phyloP scores from a whole-genome alignment of 2,329 filamentous ascomycete genomes.

The Colletotrichum incanum region DNA sequence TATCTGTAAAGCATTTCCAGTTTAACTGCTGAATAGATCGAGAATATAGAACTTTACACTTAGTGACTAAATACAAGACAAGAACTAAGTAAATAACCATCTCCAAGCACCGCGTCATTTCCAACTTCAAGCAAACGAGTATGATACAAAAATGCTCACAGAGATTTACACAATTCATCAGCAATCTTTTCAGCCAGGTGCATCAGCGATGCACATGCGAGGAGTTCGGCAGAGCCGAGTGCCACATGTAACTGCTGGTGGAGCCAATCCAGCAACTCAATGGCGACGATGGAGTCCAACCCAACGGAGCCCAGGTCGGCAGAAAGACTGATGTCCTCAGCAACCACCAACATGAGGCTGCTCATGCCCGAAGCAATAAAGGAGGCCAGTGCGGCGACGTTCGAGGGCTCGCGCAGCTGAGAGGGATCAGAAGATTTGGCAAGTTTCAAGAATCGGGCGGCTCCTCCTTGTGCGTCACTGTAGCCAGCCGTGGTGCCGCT shows the following conservation, averaged over 20 bases:
- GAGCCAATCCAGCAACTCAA: conserved; percentile 37
- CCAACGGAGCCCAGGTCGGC: conserved; percentile 10
- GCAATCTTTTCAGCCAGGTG: conserved; percentile 32
- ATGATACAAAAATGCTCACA: too few relatives aligned
- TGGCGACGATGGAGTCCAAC: conserved; percentile 30
- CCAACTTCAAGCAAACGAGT: too few relatives aligned
- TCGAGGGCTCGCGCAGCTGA: not conserved
- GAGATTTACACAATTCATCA: too few relatives aligned
- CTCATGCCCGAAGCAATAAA: not conserved
- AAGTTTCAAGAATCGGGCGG: conserved; percentile 13
- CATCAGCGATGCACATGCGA: conserved; percentile 24
- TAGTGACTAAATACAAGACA: too few relatives aligned
- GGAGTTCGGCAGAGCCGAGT: conserved; percentile 20
- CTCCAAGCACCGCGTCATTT: too few relatives aligned
- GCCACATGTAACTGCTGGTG: conserved; percentile 31
- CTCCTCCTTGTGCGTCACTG: conserved; percentile 8
- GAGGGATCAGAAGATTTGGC: not conserved
- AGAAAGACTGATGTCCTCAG: not conserved
- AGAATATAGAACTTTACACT: too few relatives aligned
- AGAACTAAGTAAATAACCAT: too few relatives aligned
- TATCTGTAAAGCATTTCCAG: too few relatives aligned
- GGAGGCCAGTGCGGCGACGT: conserved; percentile 7
- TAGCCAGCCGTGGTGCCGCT: too few relatives aligned
- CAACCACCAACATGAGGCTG: not conserved
- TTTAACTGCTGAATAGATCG: too few relatives aligned